Evolutionary conservation across 1,284 basidiomycete species (phyloP).

Genomic region (Ustilago esculenta): DNA sequence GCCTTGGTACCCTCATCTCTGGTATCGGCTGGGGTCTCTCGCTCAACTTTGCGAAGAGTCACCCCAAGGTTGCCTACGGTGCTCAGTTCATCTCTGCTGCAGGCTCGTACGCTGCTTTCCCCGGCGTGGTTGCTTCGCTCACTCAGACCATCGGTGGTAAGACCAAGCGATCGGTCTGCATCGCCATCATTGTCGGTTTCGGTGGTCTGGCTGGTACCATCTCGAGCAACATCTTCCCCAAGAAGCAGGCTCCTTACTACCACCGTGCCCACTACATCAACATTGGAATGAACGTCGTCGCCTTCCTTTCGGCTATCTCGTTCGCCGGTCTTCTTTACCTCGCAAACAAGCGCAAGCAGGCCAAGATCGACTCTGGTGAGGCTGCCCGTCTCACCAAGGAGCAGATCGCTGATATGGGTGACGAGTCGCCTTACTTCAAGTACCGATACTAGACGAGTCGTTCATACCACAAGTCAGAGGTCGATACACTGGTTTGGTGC

Average conservation of each 20-base stretch:
- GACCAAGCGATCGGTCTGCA: slow-evolving; percentile 54
- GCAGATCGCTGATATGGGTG: slow-evolving; percentile 50
- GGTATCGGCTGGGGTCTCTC: slow-evolving; percentile 56
- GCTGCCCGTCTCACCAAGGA: slow-evolving; percentile 36
- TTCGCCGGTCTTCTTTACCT: slow-evolving; percentile 44
- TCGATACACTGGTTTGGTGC: too few species aligned
- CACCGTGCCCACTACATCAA: slow-evolving; percentile 52
- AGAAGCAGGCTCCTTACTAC: slow-evolving; percentile 49
- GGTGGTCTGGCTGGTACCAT: slow-evolving; percentile 54
- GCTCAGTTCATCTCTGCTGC: slow-evolving; percentile 55
- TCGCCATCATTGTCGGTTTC: slow-evolving; percentile 54
- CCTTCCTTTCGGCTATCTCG: slow-evolving; percentile 39
- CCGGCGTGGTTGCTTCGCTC: slow-evolving; percentile 49
- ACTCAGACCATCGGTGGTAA: slow-evolving; percentile 52
- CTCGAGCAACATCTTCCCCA: slow-evolving; percentile 56
- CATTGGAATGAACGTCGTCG: slow-evolving; percentile 46
- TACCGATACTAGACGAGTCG: slow-evolving; percentile 47
- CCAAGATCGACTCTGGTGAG: slow-evolving; percentile 52
- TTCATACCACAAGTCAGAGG: too few species aligned
- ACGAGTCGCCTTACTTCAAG: slow-evolving; percentile 57
- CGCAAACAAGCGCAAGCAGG: slow-evolving; percentile 45
- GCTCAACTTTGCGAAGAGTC: slow-evolving; percentile 21
- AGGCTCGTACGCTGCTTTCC: slow-evolving; percentile 54
- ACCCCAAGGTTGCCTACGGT: slow-evolving; percentile 51
- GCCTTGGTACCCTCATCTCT: slow-evolving; percentile 42